Conservation (phyloP, 2,329 filamentous ascomycete species). For the Fusarium penzigii region DNA sequence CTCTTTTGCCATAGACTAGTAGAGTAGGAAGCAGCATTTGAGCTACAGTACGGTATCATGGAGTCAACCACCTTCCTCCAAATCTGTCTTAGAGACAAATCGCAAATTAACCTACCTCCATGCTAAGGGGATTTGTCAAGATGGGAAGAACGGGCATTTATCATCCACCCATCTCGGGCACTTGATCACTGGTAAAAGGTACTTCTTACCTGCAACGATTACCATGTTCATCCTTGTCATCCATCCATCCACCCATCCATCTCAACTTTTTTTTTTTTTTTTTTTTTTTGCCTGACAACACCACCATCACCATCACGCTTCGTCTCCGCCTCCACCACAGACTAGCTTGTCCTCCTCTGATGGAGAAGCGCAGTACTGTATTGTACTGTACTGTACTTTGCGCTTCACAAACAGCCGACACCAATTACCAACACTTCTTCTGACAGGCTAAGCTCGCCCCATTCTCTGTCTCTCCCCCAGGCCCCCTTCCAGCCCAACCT, state of each 20-base stretch:
- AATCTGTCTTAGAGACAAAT: too few relatives aligned
- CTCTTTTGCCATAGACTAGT: background rate
- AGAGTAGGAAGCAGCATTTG: too few relatives aligned
- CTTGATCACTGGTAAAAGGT: too few relatives aligned
- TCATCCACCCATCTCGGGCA: background rate
- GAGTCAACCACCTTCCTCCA: too few relatives aligned
- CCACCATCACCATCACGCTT: background rate
- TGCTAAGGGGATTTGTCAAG: too few relatives aligned
- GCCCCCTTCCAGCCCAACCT: background rate
- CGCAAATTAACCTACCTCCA: too few relatives aligned
- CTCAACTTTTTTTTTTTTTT: too few relatives aligned
- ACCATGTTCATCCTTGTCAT: background rate
- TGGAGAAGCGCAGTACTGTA: too few relatives aligned
- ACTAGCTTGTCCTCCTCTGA: background rate
- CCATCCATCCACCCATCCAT: background rate
- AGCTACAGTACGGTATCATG: too few relatives aligned
- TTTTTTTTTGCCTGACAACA: background rate
- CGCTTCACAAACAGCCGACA: too few relatives aligned
- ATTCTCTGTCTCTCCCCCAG: background rate
- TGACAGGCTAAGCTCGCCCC: background rate
- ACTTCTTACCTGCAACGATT: background rate
- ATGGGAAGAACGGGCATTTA: background rate
- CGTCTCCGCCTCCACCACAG: background rate
- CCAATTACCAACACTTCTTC: background rate
- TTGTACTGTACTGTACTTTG: too few relatives aligned